Evolutionary conservation across 352 stramenopile genomes (phyloP), one percentile per base, ranked within the genome.

Genomic region (Globisporangium splendens): DNA sequence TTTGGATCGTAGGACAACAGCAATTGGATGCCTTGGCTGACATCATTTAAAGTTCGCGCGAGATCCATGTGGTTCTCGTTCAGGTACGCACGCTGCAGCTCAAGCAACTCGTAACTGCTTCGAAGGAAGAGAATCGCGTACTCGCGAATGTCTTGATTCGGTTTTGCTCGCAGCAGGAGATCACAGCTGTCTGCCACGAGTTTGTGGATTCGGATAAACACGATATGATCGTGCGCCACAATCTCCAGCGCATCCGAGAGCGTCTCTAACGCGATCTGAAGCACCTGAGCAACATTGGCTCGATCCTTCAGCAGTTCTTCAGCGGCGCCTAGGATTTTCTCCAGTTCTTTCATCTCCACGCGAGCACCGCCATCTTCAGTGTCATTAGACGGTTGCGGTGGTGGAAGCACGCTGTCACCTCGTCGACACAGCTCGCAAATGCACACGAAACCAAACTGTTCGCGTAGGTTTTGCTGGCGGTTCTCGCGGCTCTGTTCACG

Each of bases 371-470:
- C 54, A 15, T 63, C 17, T 7, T 70, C 65, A 39, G 28, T 61
- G 1, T 65, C 47, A 1, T 46, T n/a, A 12, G 69, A 52, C 44
- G 51, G 64, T 7, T 67, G 41, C 5, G 75, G 73, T 12, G 65
- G 58, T 13, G 75, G 68, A 35, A 93, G 57, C 17, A 89, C 63
- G 20, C 81, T 89, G 57, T 95, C 86, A 18, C 86, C 83, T 46
- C 83, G 79, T 17, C 64, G 58, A 47, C 86, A 95, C 3, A 95
- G 68, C 11, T 64, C 54, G 56, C 86, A 95, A 1, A 49, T 61
- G 54, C 86, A 95, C 15, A 86, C 75, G 65, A 98, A 98, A 6
- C 89, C 83, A 70, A 98, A 97, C 66, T 98, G 94, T 28, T 97
- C 79, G 54, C 75, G 88, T 35, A 98, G 65, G 68, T 95, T 86